These are phyloP conservation scores for Saprolegnia parasitica DNA, from an alignment of 352 stramenopile species.

Conservation along the genomic window DNA sequence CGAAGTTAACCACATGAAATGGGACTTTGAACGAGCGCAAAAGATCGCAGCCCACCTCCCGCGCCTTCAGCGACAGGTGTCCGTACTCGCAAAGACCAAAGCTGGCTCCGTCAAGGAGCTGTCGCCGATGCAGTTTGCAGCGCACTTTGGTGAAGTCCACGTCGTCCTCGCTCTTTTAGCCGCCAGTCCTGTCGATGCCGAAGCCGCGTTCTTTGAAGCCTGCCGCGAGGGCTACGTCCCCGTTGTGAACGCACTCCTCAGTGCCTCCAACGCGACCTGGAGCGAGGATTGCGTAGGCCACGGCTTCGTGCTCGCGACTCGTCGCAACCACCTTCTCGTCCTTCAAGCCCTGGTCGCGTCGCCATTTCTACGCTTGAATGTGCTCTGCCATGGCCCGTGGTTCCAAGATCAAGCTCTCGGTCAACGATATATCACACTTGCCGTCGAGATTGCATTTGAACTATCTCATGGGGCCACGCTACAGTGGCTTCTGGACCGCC, in stretches of 20 bases:
- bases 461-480: too few relatives aligned
- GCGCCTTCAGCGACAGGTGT: neutral
- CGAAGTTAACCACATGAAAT: neutral
- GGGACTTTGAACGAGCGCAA: neutral
- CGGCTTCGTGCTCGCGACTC: neutral
- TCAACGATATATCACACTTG: conserved; percentile 2
- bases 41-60: neutral
- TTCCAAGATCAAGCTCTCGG: neutral
- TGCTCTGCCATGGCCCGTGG: conserved; percentile 15
- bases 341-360: neutral
- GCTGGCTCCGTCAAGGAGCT: neutral
- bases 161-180: neutral
- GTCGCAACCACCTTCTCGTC: conserved; percentile 6
- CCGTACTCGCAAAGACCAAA: conserved; percentile 10
- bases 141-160: conserved; percentile 9
- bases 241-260: neutral
- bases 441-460: too few relatives aligned
- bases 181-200: neutral
- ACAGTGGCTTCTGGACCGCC: too few relatives aligned
- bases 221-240: neutral
- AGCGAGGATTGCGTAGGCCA: neutral
- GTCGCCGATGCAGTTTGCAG: conserved; percentile 10
- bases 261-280: neutral
- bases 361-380: neutral
- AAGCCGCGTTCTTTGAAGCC: conserved; percentile 3